These are phyloP conservation scores for Pseudopediastrum boryanum DNA, from an alignment of 139 green algal genomes.

Conservation along the genomic window DNA sequence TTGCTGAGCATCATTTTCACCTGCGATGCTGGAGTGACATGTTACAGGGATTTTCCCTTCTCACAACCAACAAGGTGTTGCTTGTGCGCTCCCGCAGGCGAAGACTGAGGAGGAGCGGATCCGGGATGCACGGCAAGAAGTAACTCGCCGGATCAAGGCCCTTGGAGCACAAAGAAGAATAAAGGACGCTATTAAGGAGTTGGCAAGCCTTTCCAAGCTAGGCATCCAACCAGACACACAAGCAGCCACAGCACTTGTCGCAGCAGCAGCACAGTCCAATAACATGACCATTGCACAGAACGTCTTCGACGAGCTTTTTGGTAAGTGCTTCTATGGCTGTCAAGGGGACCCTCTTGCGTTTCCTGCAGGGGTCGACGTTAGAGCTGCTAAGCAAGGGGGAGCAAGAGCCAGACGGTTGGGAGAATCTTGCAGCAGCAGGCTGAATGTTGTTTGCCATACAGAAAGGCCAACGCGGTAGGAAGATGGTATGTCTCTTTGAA, in stretches of 20 bases:
- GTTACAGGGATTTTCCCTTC: no score
- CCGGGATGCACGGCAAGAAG: constrained; percentile 34
- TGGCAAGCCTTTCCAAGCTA: constrained; percentile 70
- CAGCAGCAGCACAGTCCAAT: constrained; percentile 65
- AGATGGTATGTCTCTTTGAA: no score
- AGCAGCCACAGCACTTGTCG: constrained; percentile 80
- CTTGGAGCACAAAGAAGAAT: constrained; percentile 50
- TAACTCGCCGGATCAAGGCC: constrained; percentile 61
- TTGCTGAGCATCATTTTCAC: no score
- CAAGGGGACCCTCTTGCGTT: no score
- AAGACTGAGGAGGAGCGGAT: constrained; percentile 35
- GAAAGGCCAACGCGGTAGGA: no score
- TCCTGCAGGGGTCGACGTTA: no score
- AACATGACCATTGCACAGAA: constrained; percentile 82
- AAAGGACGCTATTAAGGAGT: constrained; percentile 61
- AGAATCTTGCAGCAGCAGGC: no score
- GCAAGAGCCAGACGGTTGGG: no score
- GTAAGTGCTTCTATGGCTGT: constrained; percentile 50
- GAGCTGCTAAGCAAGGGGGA: no score
- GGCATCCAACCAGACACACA: constrained; percentile 83
- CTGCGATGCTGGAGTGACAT: no score
- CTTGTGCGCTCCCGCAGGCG: neutral
- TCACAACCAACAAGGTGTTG: no score
- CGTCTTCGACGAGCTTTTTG: constrained; percentile 83
- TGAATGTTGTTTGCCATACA: no score